Evolutionary conservation across 129 eudicot genomes (phyloP).

Genomic region (Oenanthe sinensis): DNA sequence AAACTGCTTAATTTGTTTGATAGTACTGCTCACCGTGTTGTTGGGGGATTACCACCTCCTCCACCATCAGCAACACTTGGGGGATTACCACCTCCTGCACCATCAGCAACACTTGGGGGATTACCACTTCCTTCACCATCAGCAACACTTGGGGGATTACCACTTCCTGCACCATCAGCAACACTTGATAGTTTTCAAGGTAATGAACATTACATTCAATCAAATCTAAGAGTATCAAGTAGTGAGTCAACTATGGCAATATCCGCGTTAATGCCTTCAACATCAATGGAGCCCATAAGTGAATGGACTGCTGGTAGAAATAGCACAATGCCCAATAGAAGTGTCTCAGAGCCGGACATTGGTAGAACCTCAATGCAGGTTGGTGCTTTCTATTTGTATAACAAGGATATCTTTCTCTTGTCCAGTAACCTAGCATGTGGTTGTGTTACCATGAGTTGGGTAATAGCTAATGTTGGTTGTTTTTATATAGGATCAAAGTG

Average conservation of each 20-base stretch:
- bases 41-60: constrained; percentile 79
- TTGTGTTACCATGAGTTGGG: neutral
- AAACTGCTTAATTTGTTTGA: constrained; percentile 77
- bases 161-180: constrained; percentile 36
- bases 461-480: constrained; percentile 4
- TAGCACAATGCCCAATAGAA: constrained; percentile 65
- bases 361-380: constrained; percentile 83
- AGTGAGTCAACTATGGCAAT: constrained; percentile 87
- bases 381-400: constrained; percentile 10
- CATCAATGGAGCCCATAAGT: constrained; percentile 80
- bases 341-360: constrained; percentile 88
- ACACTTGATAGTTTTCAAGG: constrained; percentile 29
- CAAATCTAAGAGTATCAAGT: constrained; percentile 48
- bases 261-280: constrained; percentile 71
- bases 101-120: constrained; percentile 28
- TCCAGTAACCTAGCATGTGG: neutral
- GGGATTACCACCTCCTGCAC: constrained; percentile 19
- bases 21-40: constrained; percentile 82
- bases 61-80: constrained; percentile 37
- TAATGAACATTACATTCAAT: constrained; percentile 37
- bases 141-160: constrained; percentile 13
- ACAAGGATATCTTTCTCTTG: neutral
- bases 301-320: constrained; percentile 43
- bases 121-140: constrained; percentile 33
- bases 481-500: constrained; percentile 45